Evolutionary conservation across 116 monocot genomes (phyloP).

Genomic region (Zostera marina): DNA sequence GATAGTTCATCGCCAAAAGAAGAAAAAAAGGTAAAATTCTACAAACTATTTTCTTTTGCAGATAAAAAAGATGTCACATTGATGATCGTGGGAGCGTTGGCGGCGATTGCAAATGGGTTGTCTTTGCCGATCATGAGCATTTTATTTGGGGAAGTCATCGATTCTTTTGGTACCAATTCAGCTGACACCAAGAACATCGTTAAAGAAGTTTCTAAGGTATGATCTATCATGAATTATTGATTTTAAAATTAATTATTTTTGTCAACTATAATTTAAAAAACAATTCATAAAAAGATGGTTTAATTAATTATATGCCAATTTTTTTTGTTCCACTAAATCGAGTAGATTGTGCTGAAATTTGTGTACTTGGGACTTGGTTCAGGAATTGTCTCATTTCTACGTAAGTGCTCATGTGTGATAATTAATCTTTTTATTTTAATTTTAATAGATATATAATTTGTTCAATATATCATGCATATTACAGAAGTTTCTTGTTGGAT

Average conservation of each 20-base stretch:
- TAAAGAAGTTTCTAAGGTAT: constrained; percentile 14
- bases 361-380: constrained; percentile 35
- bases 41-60: constrained; percentile 25
- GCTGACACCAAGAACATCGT: neutral
- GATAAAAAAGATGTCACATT: constrained; percentile 14
- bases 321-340: neutral
- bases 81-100: constrained; percentile 19
- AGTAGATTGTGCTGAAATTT: constrained; percentile 25
- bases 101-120: constrained; percentile 18
- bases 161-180: constrained; percentile 10
- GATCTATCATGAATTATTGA: no score
- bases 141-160: constrained; percentile 15
- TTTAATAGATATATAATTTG: neutral
- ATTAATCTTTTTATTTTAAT: neutral
- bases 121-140: constrained; percentile 16
- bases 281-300: no score
- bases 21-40: constrained; percentile 12
- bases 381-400: constrained; percentile 24
- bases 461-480: no score
- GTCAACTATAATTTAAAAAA: no score
- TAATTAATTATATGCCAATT: no score
- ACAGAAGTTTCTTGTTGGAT: constrained; percentile 65
- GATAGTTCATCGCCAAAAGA: neutral
- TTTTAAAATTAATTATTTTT: no score
- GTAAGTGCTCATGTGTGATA: constrained; percentile 15